phyloP scores from a whole-genome alignment of 2,329 filamentous ascomycete species.

The Penicillium aurantiogriseum region DNA sequence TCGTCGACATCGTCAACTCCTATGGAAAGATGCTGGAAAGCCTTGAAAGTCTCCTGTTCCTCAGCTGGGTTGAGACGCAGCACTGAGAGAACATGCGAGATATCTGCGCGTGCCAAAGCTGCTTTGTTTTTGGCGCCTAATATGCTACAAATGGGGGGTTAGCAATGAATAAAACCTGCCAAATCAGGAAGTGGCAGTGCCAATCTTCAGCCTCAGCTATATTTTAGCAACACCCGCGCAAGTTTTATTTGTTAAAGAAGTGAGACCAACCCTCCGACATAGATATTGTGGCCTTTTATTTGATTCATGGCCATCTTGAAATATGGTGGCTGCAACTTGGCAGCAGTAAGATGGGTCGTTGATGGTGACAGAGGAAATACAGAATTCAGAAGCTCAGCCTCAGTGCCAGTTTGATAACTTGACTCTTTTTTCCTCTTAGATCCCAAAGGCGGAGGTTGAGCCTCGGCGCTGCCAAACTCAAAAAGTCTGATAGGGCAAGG shows the following conservation, averaged over 20 bases:
- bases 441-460: conserved; percentile 19
- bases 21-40: conserved; percentile 71
- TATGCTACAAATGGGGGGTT: conserved; percentile 55
- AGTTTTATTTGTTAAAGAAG: background rate
- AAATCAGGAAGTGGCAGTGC: background rate
- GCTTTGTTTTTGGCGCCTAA: conserved; percentile 73
- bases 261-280: conserved; percentile 68
- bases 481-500: conserved; percentile 19
- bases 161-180: conserved; percentile 4
- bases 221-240: background rate
- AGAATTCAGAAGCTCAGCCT: background rate
- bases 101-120: conserved; percentile 67
- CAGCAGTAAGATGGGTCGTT: background rate
- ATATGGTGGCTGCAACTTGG: background rate
- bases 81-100: conserved; percentile 90
- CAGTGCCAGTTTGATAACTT: background rate
- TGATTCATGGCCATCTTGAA: conserved; percentile 54
- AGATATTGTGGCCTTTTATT: conserved; percentile 69
- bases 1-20: conserved; percentile 90
- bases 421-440: conserved; percentile 5
- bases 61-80: conserved; percentile 61
- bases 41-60: conserved; percentile 55
- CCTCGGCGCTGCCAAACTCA: conserved; percentile 13
- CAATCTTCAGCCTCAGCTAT: background rate
- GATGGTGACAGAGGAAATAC: background rate